These are phyloP conservation scores for Colletotrichum liriopes DNA, from an alignment of 2,329 filamentous ascomycete species.

Conservation along the genomic window DNA sequence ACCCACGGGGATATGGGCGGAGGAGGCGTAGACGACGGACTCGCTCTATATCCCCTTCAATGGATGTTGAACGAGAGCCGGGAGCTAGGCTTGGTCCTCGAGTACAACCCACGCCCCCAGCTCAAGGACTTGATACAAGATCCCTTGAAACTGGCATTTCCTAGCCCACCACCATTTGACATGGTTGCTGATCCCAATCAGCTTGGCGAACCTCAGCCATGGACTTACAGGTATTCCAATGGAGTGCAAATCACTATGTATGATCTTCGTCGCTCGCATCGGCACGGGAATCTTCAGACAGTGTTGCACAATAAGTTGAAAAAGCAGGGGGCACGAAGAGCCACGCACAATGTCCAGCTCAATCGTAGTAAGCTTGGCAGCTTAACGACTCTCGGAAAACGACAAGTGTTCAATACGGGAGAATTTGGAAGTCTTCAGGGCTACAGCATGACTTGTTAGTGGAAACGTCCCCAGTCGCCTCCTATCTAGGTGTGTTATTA, in stretches of 20 bases:
- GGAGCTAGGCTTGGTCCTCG: constrained; percentile 50
- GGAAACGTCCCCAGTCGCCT: no score
- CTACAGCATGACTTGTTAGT: background rate
- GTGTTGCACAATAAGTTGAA: constrained; percentile 10
- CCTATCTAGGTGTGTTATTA: background rate
- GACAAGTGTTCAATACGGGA: background rate
- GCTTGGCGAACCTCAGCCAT: background rate
- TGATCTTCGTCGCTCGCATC: constrained; percentile 24
- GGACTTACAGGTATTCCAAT: constrained; percentile 29
- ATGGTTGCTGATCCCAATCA: background rate
- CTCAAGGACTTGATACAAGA: constrained; percentile 14
- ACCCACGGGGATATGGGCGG: constrained; percentile 56
- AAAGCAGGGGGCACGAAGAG: background rate
- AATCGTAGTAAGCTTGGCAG: background rate
- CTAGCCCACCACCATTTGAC: background rate
- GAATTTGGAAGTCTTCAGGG: background rate
- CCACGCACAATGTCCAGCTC: constrained; percentile 21
- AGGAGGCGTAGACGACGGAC: constrained; percentile 52
- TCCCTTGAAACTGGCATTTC: constrained; percentile 43
- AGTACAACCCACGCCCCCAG: constrained; percentile 24
- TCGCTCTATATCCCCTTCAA: constrained; percentile 59
- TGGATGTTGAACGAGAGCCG: constrained; percentile 58
- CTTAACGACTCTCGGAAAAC: background rate
- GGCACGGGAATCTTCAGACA: constrained; percentile 29
- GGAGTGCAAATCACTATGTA: constrained; percentile 26